Conservation (phyloP, 1,139 yeast genomes). For the Yamadazyma jaroonii region DNA sequence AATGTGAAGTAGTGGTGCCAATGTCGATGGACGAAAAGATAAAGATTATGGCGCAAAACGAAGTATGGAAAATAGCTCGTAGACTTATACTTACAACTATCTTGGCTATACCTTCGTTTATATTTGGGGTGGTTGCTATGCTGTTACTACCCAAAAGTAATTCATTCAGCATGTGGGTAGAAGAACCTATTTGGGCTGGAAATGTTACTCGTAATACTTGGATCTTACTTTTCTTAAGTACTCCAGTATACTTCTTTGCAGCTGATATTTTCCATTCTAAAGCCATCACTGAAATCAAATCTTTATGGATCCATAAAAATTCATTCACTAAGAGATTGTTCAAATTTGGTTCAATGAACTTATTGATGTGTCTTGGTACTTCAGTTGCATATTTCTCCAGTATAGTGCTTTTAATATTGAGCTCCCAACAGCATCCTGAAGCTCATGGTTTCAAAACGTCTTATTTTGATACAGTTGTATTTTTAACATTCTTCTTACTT, state of each 20-base stretch:
- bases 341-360: constrained; percentile 75
- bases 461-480: constrained; percentile 77
- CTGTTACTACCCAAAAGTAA: constrained; percentile 49
- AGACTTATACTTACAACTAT: constrained; percentile 46
- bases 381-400: constrained; percentile 70
- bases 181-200: constrained; percentile 63
- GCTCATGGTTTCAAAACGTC: constrained; percentile 56
- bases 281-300: constrained; percentile 56
- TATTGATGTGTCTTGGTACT: constrained; percentile 71
- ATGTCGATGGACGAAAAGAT: constrained; percentile 65
- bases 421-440: constrained; percentile 36
- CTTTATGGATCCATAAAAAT: constrained; percentile 57
- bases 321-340: constrained; percentile 56
- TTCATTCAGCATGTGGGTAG: constrained; percentile 50
- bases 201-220: constrained; percentile 62
- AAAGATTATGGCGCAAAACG: constrained; percentile 46
- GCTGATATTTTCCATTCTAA: constrained; percentile 71
- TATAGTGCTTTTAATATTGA: constrained; percentile 51
- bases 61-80: constrained; percentile 43
- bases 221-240: constrained; percentile 61
- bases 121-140: constrained; percentile 70
- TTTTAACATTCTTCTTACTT: constrained; percentile 65
- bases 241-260: constrained; percentile 73
- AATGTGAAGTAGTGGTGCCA: constrained; percentile 55
- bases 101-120: constrained; percentile 59